Evolutionary conservation across 176 grass and related monocot genomes (phyloP), one percentile per base, ranked within the genome.

Genomic region (Bothriochloa decipiens): DNA sequence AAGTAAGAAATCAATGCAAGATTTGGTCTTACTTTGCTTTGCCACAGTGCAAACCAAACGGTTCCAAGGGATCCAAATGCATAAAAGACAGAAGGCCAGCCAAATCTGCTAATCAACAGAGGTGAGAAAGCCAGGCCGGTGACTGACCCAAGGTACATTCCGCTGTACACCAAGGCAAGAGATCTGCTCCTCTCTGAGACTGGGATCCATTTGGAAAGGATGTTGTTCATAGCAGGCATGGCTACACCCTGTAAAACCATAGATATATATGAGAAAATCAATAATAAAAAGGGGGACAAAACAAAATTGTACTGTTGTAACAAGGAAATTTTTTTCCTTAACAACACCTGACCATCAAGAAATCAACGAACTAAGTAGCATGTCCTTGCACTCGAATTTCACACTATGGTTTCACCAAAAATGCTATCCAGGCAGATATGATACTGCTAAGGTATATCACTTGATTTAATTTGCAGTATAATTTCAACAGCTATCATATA

Each of bases 171-270:
- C 16, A 98, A 77, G 39, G 96, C 81, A 79, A 98, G 91, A 14
- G 96, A 95, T 89, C 96, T 93, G 89, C 96, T 98, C 83, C 96
- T 95, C 89, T 98, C 96, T 53, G 85, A 94, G 74, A 98, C 93
- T 42, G 96, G 96, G 72, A 98, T 84, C 96, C 96, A 98, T 87
- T 93, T 98, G 39, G 96, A 98, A 27, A 98, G 85, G 63, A 95
- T 92, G 52, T 98, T 98, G 75, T 98, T 98, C 96, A 98, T 98
- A 70, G 93, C 89, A 55, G 93, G 96, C 93, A 98, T 98, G 65
- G 96, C 96, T 77, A 98, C 95, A 72, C 95, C 95, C 95, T 98
- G 91, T 74, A 60, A 90, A 83, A 84, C 32, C 6, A 49, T 70
- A 87, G 4, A 67, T 75, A 81, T 43, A 62, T 43, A 62, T 62